Conservation (phyloP, 1,284 basidiomycete species). For the Ceraceosorus guamensis region DNA sequence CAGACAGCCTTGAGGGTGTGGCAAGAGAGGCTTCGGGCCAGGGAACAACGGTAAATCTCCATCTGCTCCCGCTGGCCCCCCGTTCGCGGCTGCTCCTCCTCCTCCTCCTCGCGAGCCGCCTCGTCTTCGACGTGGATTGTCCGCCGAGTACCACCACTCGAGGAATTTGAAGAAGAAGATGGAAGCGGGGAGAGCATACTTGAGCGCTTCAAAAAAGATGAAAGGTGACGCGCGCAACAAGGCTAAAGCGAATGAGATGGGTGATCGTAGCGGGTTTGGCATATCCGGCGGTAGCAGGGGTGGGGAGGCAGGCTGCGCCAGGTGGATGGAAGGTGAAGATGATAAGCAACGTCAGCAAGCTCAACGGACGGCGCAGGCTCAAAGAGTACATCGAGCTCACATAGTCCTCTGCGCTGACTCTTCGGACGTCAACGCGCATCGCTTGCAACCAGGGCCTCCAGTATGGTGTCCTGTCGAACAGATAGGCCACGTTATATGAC, state of each 20-base stretch:
- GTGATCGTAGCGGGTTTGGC: conserved; percentile 22
- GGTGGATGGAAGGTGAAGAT: background rate
- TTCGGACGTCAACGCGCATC: conserved; percentile 73
- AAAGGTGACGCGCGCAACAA: conserved; percentile 20
- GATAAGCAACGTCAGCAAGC: background rate
- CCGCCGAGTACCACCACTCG: conserved; percentile 98
- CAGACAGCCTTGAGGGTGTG: conserved; percentile 15
- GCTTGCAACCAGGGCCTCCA: conserved; percentile 86
- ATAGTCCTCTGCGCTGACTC: conserved; percentile 60
- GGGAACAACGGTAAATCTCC: conserved; percentile 2
- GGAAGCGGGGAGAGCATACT: conserved; percentile 75
- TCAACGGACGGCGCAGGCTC: background rate
- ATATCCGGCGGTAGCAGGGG: conserved; percentile 20
- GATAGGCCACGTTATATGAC: conserved; percentile 71
- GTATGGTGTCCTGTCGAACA: conserved; percentile 77
- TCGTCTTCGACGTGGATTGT: conserved; percentile 59
- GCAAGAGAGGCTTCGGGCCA: conserved; percentile 15
- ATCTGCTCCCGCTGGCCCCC: conserved; percentile 5
- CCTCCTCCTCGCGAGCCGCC: conserved; percentile 50
- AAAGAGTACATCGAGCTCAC: conserved; percentile 19
- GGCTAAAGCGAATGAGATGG: conserved; percentile 15
- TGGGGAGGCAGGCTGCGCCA: background rate
- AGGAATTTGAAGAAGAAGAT: conserved; percentile 96
- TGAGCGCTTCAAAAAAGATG: conserved; percentile 52
- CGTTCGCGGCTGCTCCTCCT: conserved; percentile 10